phyloP scores from a whole-genome alignment of 2,329 filamentous ascomycete genomes.

The Conoideocrella luteorostrata region DNA sequence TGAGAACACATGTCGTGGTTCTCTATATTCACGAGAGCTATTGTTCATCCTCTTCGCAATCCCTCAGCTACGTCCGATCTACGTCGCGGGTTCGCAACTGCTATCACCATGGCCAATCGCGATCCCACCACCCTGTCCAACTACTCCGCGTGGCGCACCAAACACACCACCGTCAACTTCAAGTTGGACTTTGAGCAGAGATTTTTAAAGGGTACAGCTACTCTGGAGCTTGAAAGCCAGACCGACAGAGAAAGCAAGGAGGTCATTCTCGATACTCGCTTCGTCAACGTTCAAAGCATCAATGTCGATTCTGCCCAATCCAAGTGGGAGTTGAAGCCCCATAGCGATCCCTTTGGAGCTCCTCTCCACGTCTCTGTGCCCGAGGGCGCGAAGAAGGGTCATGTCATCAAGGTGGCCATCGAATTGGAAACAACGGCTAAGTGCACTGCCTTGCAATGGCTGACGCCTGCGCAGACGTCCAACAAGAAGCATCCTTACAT shows the following conservation, averaged over 20 bases:
- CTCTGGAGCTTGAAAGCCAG: conserved; percentile 69
- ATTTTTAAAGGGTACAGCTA: conserved; percentile 68
- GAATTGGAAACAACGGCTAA: conserved; percentile 73
- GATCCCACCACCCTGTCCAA: conserved; percentile 91
- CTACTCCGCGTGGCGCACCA: conserved; percentile 80
- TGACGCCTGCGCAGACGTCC: conserved; percentile 86
- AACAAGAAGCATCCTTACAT: conserved; percentile 96
- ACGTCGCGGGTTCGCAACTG: conserved; percentile 19
- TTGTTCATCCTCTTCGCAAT: not conserved
- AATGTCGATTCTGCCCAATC: conserved; percentile 57
- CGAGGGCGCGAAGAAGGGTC: conserved; percentile 45
- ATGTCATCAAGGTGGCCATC: conserved; percentile 53
- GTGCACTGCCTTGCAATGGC: conserved; percentile 92
- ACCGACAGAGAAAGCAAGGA: conserved; percentile 67
- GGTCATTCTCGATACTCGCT: conserved; percentile 84
- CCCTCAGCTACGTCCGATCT: not conserved
- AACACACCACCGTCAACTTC: conserved; percentile 75
- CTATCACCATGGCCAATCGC: conserved; percentile 36
- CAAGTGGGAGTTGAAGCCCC: conserved; percentile 64
- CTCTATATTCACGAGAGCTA: conserved; percentile 13
- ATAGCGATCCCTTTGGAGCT: conserved; percentile 66
- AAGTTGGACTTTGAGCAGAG: conserved; percentile 78
- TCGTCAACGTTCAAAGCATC: conserved; percentile 66
- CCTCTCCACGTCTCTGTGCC: conserved; percentile 62
- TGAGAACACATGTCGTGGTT: conserved; percentile 16